A percentile compares a stretch with the other conserved stretches of the same genome.
Evolutionary conservation across 805 yeast species (phyloP).

Genomic region (Kodamaea neixiangensis): DNA sequence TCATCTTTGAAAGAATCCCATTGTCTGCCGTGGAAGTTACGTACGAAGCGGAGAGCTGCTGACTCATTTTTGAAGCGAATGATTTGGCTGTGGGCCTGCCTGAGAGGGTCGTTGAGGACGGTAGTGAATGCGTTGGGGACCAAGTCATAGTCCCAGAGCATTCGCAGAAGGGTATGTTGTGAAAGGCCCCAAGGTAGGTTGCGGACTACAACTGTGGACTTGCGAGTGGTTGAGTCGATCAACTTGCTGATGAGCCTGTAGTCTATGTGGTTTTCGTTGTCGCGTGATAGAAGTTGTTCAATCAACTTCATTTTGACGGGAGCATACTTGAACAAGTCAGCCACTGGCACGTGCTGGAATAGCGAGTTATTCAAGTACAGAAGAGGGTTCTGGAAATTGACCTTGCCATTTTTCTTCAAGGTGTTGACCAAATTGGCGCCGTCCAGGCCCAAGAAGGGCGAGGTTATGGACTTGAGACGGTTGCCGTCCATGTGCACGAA

Average conservation of each 20-base stretch:
- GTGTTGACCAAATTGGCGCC: background rate
- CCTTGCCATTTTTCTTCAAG: background rate
- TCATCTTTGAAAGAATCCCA: constrained; percentile 36
- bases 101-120: constrained; percentile 27
- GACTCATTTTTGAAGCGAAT: constrained; percentile 45
- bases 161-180: constrained; percentile 33
- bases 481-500: constrained; percentile 40
- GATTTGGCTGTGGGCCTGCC: constrained; percentile 30
- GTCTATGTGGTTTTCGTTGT: constrained; percentile 17
- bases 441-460: constrained; percentile 27
- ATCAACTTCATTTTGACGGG: constrained; percentile 6
- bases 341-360: constrained; percentile 6
- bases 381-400: constrained; percentile 1
- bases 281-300: constrained; percentile 5
- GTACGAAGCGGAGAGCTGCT: constrained; percentile 54
- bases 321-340: constrained; percentile 7
- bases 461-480: constrained; percentile 28
- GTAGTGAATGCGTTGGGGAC: constrained; percentile 25
- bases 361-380: constrained; percentile 4
- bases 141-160: constrained; percentile 54
- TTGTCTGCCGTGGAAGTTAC: constrained; percentile 52
- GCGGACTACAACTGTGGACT: constrained; percentile 37
- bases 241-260: constrained; percentile 17
- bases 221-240: constrained; percentile 21
- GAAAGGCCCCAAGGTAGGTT: constrained; percentile 50